Conservation (phyloP, 2,329 filamentous ascomycete species). For the Epichloe glyceriae region DNA sequence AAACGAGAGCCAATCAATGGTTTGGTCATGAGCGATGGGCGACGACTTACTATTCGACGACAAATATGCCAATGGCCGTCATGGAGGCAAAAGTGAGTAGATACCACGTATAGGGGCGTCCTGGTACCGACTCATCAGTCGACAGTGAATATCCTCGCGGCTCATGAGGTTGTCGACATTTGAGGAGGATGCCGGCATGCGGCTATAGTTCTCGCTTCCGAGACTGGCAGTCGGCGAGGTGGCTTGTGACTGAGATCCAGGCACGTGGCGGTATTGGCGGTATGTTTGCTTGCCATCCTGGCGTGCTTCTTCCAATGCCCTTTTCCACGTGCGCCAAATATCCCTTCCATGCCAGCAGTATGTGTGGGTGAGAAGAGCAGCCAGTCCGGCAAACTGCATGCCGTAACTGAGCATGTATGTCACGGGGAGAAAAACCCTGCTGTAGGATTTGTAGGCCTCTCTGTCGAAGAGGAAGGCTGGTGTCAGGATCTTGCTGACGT, state of each 20-base stretch:
- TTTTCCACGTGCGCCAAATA: slow-evolving; percentile 64
- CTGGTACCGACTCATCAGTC: slow-evolving; percentile 70
- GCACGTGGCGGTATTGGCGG: slow-evolving; percentile 44
- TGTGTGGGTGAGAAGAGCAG: slow-evolving; percentile 69
- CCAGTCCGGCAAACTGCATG: slow-evolving; percentile 71
- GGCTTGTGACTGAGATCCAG: slow-evolving; percentile 13
- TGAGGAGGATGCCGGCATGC: slow-evolving; percentile 23
- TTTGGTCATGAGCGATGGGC: slow-evolving; percentile 2
- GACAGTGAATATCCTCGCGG: slow-evolving; percentile 71
- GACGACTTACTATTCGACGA: slow-evolving; percentile 63
- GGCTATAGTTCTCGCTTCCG: slow-evolving; percentile 10
- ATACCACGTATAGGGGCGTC: slow-evolving; percentile 75
- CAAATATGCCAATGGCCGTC: slow-evolving; percentile 67
- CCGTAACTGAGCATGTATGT: slow-evolving; percentile 82
- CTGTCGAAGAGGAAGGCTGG: slow-evolving; percentile 65
- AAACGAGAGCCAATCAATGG: too few relatives aligned
- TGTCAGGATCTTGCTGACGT: slow-evolving; percentile 70
- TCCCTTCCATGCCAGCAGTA: slow-evolving; percentile 74
- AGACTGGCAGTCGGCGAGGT: slow-evolving; percentile 9
- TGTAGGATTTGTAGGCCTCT: slow-evolving; percentile 67
- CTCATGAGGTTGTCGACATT: slow-evolving; percentile 45
- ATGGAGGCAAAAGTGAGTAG: slow-evolving; percentile 61
- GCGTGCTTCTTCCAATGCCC: slow-evolving; percentile 51
- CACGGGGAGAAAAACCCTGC: slow-evolving; percentile 71
- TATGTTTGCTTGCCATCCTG: slow-evolving; percentile 38